Percentiles rank a stretch among this genome's conserved stretches.
These are phyloP conservation scores for Celoporthe dispersa DNA, from an alignment of 2,329 filamentous ascomycete species.

Conservation along the genomic window DNA sequence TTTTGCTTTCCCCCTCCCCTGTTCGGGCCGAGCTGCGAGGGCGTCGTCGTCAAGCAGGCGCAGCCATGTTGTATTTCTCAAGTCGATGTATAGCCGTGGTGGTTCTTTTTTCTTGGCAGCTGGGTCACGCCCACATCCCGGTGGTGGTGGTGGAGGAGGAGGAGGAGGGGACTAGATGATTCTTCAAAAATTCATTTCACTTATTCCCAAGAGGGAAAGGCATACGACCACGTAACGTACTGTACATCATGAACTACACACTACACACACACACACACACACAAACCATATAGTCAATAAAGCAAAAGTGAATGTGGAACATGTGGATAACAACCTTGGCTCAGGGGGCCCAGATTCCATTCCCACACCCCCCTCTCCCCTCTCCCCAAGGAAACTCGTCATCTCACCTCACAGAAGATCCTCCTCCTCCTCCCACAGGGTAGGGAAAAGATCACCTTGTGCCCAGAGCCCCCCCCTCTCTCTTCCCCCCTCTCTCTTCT, in stretches of 20 bases:
- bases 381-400: neutral
- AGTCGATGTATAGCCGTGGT: neutral
- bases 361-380: neutral
- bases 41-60: neutral
- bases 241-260: too few relatives aligned
- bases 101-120: neutral
- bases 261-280: too few relatives aligned
- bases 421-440: neutral
- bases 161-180: too few relatives aligned
- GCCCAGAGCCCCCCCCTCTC: neutral
- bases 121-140: neutral
- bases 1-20: neutral
- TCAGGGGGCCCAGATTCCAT: neutral
- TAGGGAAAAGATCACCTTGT: neutral
- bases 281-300: too few relatives aligned
- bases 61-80: neutral
- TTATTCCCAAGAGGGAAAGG: too few relatives aligned
- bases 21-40: neutral
- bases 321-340: neutral
- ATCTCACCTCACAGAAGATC: neutral
- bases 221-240: too few relatives aligned
- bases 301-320: neutral
- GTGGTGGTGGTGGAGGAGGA: too few relatives aligned
- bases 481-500: neutral
- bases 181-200: too few relatives aligned